Evolutionary conservation across 805 yeast genomes (phyloP).

Genomic region (Kodamaea hsintzibuensis): DNA sequence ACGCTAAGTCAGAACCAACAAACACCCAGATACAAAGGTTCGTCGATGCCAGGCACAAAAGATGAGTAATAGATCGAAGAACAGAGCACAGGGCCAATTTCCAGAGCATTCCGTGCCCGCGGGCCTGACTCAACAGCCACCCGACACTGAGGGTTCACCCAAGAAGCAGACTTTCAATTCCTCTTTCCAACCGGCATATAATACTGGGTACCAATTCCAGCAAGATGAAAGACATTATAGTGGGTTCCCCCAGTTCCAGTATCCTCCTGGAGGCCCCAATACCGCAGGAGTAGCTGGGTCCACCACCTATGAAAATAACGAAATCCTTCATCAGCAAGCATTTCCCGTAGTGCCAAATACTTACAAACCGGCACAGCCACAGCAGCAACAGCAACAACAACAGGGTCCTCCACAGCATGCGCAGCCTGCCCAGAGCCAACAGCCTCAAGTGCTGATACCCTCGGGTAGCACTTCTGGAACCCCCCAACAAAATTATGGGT

Average conservation of each 20-base stretch:
- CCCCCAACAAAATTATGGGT: not conserved
- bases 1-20: not conserved
- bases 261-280: not conserved
- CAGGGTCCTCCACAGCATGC: not conserved
- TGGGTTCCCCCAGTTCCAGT: slow-evolving; percentile 2
- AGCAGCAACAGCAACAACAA: not conserved
- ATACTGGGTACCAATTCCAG: not conserved
- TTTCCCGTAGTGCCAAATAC: not conserved
- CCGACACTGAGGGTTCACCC: not conserved
- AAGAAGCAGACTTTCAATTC: not conserved
- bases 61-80: slow-evolving; percentile 2
- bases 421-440: not conserved
- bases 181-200: not conserved
- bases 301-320: not conserved
- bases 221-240: not conserved
- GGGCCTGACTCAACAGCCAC: not conserved
- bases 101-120: not conserved
- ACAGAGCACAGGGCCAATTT: not conserved
- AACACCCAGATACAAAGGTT: not conserved
- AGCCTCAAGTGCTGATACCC: not conserved
- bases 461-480: not conserved
- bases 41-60: not conserved
- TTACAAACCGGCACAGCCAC: slow-evolving; percentile 2
- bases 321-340: not conserved
- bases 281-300: not conserved